These are phyloP conservation scores for Nicotiana obtusifolia DNA, from an alignment of 257 asterid species.

Conservation along the genomic window DNA sequence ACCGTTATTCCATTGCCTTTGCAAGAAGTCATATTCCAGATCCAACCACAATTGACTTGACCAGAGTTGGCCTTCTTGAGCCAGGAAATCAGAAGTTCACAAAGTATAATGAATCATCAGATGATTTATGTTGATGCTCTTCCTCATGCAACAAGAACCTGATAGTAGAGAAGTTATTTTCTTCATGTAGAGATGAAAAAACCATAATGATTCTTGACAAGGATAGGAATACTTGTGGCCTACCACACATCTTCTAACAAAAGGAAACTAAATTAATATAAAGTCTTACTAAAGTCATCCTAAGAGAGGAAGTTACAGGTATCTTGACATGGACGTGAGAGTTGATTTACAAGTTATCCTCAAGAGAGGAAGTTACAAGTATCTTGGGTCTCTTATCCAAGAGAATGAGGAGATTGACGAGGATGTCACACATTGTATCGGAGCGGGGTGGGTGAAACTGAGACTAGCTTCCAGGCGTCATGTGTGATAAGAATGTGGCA, in stretches of 20 bases:
- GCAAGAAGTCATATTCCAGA: neutral
- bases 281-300: neutral
- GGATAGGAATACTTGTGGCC: neutral
- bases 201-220: neutral
- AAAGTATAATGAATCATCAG: neutral
- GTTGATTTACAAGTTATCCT: too few relatives aligned
- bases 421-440: too few relatives aligned
- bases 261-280: neutral
- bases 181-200: neutral
- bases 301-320: too few relatives aligned
- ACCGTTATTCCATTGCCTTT: neutral
- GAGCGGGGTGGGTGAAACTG: too few relatives aligned
- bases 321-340: too few relatives aligned
- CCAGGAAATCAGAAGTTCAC: neutral
- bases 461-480: too few relatives aligned
- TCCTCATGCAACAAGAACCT: neutral
- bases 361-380: too few relatives aligned
- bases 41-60: neutral
- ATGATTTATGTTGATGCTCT: neutral
- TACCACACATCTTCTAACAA: neutral
- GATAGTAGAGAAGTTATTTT: neutral
- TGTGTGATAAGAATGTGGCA: too few relatives aligned
- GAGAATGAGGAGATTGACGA: too few relatives aligned
- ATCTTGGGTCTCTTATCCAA: too few relatives aligned
- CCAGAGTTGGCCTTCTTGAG: neutral